Base-by-base conservation (phyloP, 306 rosid species). In the Quercus alba region DNA sequence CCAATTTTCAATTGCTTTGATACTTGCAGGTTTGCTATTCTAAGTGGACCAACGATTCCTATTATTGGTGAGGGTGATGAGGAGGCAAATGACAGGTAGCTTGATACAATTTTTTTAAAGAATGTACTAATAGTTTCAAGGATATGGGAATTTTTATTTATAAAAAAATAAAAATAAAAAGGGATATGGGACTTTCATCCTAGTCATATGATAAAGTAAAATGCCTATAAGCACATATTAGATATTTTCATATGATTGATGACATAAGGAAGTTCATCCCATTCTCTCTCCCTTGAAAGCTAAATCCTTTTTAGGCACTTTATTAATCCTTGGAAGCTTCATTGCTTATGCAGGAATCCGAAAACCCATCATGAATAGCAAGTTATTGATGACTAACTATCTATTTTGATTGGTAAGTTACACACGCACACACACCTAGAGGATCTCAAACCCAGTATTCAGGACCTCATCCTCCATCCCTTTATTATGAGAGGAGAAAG, bases 61-160 rank as follows among this genome's bases (percentile, higher is more conserved):
- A 93, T 95, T 70, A 95, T 95, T 23, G 99, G 99, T 9, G 99
- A 95, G 89, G 98, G 98, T 56, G 88, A 90, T 59, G 90, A 74
- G 73, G 98, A 95, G 93, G 98, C 99, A 75, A 95, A 95, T 84
- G 99, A 95, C 81, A 90, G 94, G 99, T 95, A 89, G 83, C 55
- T 17, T 79, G 81, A 77, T 76, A 52, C 26, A 61, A 5, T 71
- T 18, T 72, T 72, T 49, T 72, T 17, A 33, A 41, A 21, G n/a
- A 61, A 72, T 10, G 2, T 69, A 75, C 70, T 17, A 72, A 71
- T 77, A 59, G 61, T 75, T 77, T 25, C 54, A 20, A 28, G 49
- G 75, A 52, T 70, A 33, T 84, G 74, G 66, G 71, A 66, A 77
- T 56, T 69, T 38, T 41, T 41, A 41, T 41, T 41, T 41, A 41